Evolutionary conservation across 139 green algal species (phyloP).

Genomic region (Chlamydomonas sp.): DNA sequence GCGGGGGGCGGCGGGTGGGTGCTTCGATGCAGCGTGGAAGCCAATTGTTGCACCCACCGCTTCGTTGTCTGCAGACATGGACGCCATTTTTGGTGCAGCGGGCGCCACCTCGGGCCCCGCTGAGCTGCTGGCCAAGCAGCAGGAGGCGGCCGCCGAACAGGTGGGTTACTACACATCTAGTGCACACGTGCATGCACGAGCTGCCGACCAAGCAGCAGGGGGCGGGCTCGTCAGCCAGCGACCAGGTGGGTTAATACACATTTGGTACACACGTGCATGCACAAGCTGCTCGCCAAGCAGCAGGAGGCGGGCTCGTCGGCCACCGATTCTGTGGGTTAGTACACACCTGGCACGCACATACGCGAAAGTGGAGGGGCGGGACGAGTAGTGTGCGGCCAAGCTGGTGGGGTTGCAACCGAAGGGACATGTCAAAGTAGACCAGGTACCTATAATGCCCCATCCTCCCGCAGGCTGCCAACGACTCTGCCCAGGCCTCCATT

Average conservation of each 20-base stretch:
- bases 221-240: background rate
- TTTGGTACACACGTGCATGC: no score
- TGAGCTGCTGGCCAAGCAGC: background rate
- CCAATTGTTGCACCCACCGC: no score
- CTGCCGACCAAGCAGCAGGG: background rate
- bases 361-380: no score
- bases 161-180: background rate
- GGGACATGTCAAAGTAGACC: no score
- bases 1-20: background rate
- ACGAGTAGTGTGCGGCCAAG: no score
- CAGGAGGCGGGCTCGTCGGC: no score
- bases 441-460: background rate
- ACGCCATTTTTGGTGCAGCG: background rate
- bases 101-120: background rate
- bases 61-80: constrained; percentile 4
- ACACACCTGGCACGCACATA: no score
- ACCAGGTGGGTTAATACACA: background rate
- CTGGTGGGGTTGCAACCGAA: no score
- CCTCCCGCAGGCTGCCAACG: background rate
- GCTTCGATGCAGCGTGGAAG: no score
- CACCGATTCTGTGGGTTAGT: no score
- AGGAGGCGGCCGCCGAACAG: background rate
- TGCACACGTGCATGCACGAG: background rate
- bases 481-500: background rate
- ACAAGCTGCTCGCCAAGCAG: no score